A percentile compares a stretch with the other conserved stretches of the same genome.
Evolutionary conservation across 2,329 filamentous ascomycete species (phyloP).

Genomic region (Claviceps purpurea): DNA sequence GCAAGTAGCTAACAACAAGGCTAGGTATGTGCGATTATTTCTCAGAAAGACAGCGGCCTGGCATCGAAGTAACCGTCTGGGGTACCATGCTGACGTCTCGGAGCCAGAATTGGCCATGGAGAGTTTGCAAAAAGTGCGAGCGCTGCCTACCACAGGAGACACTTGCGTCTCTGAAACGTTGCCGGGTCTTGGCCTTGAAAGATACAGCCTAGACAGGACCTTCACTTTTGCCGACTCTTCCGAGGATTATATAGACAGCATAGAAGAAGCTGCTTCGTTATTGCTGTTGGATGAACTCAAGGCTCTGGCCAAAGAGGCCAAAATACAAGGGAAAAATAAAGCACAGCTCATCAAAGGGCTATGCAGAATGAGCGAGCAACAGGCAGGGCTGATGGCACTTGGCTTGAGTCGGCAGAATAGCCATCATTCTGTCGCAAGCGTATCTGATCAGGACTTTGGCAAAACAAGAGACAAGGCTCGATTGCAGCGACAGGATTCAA

Average conservation of each 20-base stretch:
- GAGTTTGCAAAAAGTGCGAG: slow-evolving; percentile 44
- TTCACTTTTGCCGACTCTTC: slow-evolving; percentile 77
- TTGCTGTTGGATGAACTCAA: slow-evolving; percentile 84
- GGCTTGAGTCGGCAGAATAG: slow-evolving; percentile 53
- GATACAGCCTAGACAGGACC: slow-evolving; percentile 31
- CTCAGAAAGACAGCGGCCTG: slow-evolving; percentile 82
- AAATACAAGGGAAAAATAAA: slow-evolving; percentile 80
- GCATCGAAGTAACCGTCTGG: slow-evolving; percentile 68
- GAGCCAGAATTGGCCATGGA: slow-evolving; percentile 54
- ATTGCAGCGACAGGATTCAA: slow-evolving; percentile 28
- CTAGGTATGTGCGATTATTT: slow-evolving; percentile 81
- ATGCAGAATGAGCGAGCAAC: slow-evolving; percentile 57
- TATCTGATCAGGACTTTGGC: slow-evolving; percentile 23
- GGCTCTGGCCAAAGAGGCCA: slow-evolving; percentile 68
- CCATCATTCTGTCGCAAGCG: slow-evolving; percentile 37
- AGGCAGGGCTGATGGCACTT: slow-evolving; percentile 60
- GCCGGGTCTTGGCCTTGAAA: slow-evolving; percentile 24
- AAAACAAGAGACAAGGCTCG: slow-evolving; percentile 6
- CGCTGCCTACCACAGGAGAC: slow-evolving; percentile 33
- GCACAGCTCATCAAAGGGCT: slow-evolving; percentile 63
- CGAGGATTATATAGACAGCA: slow-evolving; percentile 54
- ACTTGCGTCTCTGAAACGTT: slow-evolving; percentile 8
- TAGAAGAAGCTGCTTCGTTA: slow-evolving; percentile 74
- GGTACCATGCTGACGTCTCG: slow-evolving; percentile 72
- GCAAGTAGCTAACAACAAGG: background rate